Evolutionary conservation across 805 yeast genomes (phyloP), one percentile per base, ranked within the genome.

Genomic region (Saccharomycopsis malanga): DNA sequence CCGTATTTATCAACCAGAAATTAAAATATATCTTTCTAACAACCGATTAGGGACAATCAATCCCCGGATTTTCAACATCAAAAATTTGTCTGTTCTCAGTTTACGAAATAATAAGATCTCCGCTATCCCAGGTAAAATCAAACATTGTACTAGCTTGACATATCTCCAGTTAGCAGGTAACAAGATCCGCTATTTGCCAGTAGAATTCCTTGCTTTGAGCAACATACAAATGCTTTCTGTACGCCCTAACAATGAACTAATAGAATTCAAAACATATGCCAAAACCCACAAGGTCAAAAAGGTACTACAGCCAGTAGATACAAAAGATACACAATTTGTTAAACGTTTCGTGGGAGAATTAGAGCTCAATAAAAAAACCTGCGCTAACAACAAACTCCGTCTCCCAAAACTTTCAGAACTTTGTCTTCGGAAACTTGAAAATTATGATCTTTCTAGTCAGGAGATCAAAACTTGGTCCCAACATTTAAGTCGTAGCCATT

Each of bases 101-200:
- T 37, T 52, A 10, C 27, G 55, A 30, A 41, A 42, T 17, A 52
- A 52, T 30, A 43, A 44, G 14, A 36, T 52, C 10, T 12, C 38
- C 10, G 21, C 27, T 12, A 34, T 52, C 30, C 55, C 55, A n/a
- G 55, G 55, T 4, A 46, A 40, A 27, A 49, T 52, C 21, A 24
- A 37, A 5, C 34, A 49, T 23, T 34, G 38, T 21, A 12, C 34
- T 3, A 32, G 44, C 14, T 39, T 52, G 32, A 46, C 27, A 10
- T 52, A 50, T 30, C 39, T 52, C 14, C 47, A 50, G 21, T 38
- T 52, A n/a, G 34, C 52, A 23, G 46, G 50, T 2, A 52, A 52
- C 34, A 39, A 44, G 23, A 34, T 52, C 3, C 39, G 41, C 14
- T 46, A 34, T 27, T 22, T 52, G 4, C 53, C 53, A 7, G 17